phyloP scores from a whole-genome alignment of 345 rosid species.

The Laguncularia racemosa region DNA sequence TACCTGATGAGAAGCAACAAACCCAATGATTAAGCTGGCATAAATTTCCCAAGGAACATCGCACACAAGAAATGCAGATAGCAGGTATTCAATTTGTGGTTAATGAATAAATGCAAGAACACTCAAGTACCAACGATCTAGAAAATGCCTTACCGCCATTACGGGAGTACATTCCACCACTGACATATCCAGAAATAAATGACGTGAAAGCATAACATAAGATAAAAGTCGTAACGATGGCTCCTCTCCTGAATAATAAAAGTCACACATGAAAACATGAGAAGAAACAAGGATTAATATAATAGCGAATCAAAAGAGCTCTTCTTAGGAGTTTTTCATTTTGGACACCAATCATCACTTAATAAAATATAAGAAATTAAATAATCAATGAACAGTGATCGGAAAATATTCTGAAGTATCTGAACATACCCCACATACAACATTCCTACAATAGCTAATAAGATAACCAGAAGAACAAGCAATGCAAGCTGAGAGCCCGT shows the following conservation, averaged over 20 bases:
- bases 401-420: background rate
- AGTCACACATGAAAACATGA: background rate
- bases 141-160: slow-evolving; percentile 62
- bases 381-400: too few relatives aligned
- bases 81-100: too few relatives aligned
- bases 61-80: background rate
- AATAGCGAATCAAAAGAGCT: too few relatives aligned
- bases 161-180: slow-evolving; percentile 99
- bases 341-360: too few relatives aligned
- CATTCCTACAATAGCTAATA: slow-evolving; percentile 85
- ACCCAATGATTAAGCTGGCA: background rate
- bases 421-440: slow-evolving; percentile 77
- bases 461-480: slow-evolving; percentile 89
- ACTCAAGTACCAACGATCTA: too few relatives aligned
- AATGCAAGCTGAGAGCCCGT: slow-evolving; percentile 91
- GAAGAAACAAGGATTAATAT: too few relatives aligned
- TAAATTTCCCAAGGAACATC: background rate
- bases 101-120: too few relatives aligned
- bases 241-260: slow-evolving; percentile 84
- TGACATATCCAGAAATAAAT: slow-evolving; percentile 94
- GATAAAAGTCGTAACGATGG: slow-evolving; percentile 94
- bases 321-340: too few relatives aligned
- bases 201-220: slow-evolving; percentile 96
- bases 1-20: slow-evolving; percentile 38
- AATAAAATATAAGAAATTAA: too few relatives aligned